A percentile compares a stretch with the other conserved stretches of the same genome.
Conservation (phyloP, 2,329 filamentous ascomycete species). For the Periconia sp. region DNA sequence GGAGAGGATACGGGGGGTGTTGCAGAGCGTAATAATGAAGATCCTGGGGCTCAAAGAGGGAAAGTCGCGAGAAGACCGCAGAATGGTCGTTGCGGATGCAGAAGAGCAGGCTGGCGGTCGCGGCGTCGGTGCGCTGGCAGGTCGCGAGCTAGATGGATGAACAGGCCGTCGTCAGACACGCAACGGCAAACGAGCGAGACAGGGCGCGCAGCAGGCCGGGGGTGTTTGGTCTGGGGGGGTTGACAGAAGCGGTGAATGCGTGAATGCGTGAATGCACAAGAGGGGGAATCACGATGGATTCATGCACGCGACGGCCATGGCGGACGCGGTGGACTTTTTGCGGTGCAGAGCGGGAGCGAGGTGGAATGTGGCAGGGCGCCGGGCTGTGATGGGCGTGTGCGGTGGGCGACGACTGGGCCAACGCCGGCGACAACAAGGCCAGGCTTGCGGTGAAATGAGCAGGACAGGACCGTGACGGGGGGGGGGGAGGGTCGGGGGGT, state of each 20-base stretch:
- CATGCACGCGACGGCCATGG: slow-evolving; percentile 11
- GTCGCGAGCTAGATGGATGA: slow-evolving; percentile 21
- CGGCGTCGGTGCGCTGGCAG: slow-evolving; percentile 45
- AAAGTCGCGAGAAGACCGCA: slow-evolving; percentile 36
- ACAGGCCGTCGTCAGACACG: slow-evolving; percentile 15
- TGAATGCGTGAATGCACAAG: slow-evolving; percentile 8
- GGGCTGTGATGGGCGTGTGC: background rate
- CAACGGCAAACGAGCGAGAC: slow-evolving; percentile 21
- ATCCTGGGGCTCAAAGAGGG: slow-evolving; percentile 35
- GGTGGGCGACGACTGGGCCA: background rate
- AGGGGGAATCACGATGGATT: slow-evolving; percentile 1
- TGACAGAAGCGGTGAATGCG: slow-evolving; percentile 12
- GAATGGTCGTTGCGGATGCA: slow-evolving; percentile 47
- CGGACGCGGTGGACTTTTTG: slow-evolving; percentile 14
- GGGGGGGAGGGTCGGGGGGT: background rate
- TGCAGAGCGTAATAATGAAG: slow-evolving; percentile 44
- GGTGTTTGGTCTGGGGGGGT: background rate
- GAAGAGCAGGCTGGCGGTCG: slow-evolving; percentile 38
- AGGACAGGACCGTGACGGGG: background rate
- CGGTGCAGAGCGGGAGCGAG: slow-evolving; percentile 10
- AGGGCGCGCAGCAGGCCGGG: slow-evolving; percentile 11
- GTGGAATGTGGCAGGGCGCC: slow-evolving; percentile 10
- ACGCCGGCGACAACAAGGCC: background rate
- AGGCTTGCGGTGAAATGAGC: slow-evolving; percentile 1
- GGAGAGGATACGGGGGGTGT: slow-evolving; percentile 30